These are phyloP conservation scores for Boletus reticulatus DNA, from an alignment of 768 basidiomycete species.

Conservation along the genomic window DNA sequence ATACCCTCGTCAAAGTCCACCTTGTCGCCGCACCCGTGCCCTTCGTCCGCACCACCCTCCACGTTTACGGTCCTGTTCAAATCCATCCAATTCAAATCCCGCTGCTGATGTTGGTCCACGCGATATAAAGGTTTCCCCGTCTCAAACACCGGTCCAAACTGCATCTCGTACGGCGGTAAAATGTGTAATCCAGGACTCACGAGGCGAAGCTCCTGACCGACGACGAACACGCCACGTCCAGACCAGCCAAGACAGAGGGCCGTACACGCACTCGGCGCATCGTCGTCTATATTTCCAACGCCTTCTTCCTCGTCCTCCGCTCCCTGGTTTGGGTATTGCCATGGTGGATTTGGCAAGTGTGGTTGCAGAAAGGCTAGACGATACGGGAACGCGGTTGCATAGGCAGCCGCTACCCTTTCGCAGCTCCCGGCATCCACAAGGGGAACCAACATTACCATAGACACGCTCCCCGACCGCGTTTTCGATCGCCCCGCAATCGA, in stretches of 20 bases:
- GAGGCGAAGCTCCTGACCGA: constrained; percentile 22
- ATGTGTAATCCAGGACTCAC: constrained; percentile 23
- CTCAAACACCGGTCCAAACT: constrained; percentile 28
- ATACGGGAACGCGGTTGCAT: constrained; percentile 17
- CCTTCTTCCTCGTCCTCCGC: neutral
- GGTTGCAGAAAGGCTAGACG: constrained; percentile 15
- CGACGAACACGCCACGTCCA: constrained; percentile 28
- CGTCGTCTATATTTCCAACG: neutral
- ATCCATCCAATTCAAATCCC: neutral
- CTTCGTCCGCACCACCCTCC: neutral
- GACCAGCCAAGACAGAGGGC: constrained; percentile 23
- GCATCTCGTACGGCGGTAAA: constrained; percentile 30
- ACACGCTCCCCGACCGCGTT: constrained; percentile 11
- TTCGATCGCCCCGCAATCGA: constrained; percentile 26
- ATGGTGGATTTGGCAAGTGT: neutral
- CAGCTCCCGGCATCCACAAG: constrained; percentile 6
- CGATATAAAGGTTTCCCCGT: constrained; percentile 18
- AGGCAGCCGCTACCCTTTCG: neutral
- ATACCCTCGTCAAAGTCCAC: constrained; percentile 33
- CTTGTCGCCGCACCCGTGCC: constrained; percentile 7
- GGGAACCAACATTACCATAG: constrained; percentile 26
- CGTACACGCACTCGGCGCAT: constrained; percentile 8
- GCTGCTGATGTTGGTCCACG: constrained; percentile 2
- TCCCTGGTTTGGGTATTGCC: neutral
- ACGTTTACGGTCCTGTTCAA: neutral